Evolutionary conservation across 169 alveolate genomes (phyloP).

Genomic region (Toxoplasma gondii): DNA sequence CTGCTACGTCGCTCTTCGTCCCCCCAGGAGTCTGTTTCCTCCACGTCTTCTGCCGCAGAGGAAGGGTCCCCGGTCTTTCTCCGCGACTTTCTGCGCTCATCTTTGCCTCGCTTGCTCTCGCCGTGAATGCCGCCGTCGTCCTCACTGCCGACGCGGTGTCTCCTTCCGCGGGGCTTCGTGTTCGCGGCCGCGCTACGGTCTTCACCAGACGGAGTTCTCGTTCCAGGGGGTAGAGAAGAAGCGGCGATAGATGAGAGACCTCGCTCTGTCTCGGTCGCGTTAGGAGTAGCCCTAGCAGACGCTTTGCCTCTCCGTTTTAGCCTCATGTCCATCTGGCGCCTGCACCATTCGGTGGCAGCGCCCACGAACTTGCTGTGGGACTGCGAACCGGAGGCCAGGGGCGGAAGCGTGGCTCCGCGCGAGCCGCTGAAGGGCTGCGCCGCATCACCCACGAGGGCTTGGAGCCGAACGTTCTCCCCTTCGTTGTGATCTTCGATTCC

Average conservation of each 20-base stretch:
- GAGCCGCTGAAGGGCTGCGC: background rate
- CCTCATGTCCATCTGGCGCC: conserved; percentile 23
- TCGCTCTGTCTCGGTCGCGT: too few relatives aligned
- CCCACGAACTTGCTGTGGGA: background rate
- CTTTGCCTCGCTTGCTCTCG: background rate
- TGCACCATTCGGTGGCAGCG: conserved; percentile 33
- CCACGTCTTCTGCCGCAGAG: background rate
- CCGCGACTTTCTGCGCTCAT: too few relatives aligned
- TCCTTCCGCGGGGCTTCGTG: background rate
- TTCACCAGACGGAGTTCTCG: background rate
- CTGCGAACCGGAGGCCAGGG: background rate
- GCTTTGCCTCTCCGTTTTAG: background rate
- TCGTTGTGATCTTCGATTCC: background rate
- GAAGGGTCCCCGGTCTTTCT: too few relatives aligned
- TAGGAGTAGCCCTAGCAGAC: too few relatives aligned
- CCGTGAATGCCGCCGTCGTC: background rate
- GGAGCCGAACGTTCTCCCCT: background rate
- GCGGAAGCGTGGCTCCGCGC: background rate
- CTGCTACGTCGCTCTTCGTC: background rate
- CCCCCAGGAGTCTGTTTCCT: background rate
- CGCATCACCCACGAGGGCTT: background rate
- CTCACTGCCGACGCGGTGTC: background rate
- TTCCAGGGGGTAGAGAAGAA: too few relatives aligned
- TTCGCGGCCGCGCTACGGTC: background rate
- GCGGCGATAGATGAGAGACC: too few relatives aligned